Conservation (phyloP, 352 stramenopile species). For the Phytopythium oedochilum region DNA sequence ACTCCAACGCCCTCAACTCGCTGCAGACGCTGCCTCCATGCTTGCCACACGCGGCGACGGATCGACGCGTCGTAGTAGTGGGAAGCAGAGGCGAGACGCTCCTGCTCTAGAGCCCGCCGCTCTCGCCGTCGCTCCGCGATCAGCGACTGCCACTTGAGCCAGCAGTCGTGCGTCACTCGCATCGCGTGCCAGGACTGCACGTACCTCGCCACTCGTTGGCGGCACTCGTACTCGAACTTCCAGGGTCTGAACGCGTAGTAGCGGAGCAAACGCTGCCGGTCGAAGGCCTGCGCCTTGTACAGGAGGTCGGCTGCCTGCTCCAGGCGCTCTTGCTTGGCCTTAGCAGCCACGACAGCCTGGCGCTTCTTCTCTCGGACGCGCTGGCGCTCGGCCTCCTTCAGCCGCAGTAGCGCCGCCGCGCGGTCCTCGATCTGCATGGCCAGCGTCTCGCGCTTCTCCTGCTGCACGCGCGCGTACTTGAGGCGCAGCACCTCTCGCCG, state of each 20-base stretch:
- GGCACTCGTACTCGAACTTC: constrained; percentile 13
- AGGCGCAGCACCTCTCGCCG: constrained; percentile 44
- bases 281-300: constrained; percentile 21
- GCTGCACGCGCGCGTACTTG: constrained; percentile 47
- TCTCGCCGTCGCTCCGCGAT: constrained; percentile 14
- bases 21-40: constrained; percentile 14
- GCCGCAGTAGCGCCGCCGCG: constrained; percentile 28
- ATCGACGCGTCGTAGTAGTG: constrained; percentile 12
- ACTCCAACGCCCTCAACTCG: constrained; percentile 13
- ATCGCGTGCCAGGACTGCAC: constrained; percentile 32
- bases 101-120: constrained; percentile 17
- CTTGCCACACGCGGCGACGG: constrained; percentile 11
- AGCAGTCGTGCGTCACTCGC: constrained; percentile 30
- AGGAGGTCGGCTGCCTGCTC: constrained; percentile 24
- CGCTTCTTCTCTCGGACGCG: constrained; percentile 34
- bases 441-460: constrained; percentile 35
- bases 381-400: constrained; percentile 33
- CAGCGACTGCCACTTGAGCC: constrained; percentile 35
- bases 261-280: constrained; percentile 33
- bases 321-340: constrained; percentile 27
- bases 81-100: constrained; percentile 15
- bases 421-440: constrained; percentile 34
- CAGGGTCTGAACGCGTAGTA: constrained; percentile 50
- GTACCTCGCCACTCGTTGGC: neutral
- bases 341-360: constrained; percentile 18